Evolutionary conservation across 2,329 filamentous ascomycete species (phyloP), one percentile per base, ranked within the genome.

Genomic region (Penicillium sclerotigenum): DNA sequence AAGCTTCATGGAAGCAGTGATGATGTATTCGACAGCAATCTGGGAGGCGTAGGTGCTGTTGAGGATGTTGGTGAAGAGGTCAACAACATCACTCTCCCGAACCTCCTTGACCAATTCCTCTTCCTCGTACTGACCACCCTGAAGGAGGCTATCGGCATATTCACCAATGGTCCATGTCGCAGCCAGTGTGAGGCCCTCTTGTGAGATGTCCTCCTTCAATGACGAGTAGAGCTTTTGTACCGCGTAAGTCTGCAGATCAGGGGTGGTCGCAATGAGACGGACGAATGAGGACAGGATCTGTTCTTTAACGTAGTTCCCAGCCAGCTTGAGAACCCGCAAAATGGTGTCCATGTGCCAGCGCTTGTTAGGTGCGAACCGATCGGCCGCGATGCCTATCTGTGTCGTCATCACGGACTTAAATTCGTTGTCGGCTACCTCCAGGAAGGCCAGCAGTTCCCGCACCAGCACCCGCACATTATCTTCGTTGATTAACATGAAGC

Each of bases 401-500:
- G 88, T 94, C 1, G 94, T 99, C 92, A 99, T 97, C 51, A 91
- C 90, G 7, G 94, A 90, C 78, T 99, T 99, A 79, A 99, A 99
- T 74, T 99, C 94, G 63, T 95, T 96, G 69, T 99, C 94, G 52
- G 95, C 93, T 49, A 96, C 91, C 73, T 99, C 94, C 56, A 99
- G 77, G 81, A 99, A 99, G 7, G 94, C 91, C 41, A 99, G 81
- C 38, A 99, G 80, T 72, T 99, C 95, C 60, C 95, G 82, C 58
- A 99, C 94, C 37, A 99, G 82, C 5, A 97, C 90, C 37, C 94
- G 87, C 34, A 99, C 91, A 67, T 99, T 99, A 74, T 87, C 86
- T 72, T 97, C 94, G 72, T 99, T 97, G 76, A 99, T 97, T 50
- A 99, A 80, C 5, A 95, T 99, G 71, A 99, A 99, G 75, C 94